Percentiles rank a stretch among this genome's conserved stretches.
Conservation (phyloP, 2,329 filamentous ascomycete genomes). For the Uncinocarpus reesii region DNA sequence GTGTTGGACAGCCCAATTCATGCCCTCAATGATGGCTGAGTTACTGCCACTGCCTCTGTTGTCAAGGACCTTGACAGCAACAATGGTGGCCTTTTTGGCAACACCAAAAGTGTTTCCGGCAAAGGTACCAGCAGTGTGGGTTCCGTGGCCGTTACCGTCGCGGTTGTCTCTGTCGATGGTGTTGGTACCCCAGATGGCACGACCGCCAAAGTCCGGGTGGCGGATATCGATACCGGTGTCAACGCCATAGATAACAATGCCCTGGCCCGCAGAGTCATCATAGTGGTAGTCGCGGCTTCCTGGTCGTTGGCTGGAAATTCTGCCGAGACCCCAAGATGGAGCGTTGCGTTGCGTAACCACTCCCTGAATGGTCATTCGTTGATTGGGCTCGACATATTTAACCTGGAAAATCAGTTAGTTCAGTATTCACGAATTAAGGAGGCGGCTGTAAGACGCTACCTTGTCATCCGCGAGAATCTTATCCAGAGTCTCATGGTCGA, state of each 20-base stretch:
- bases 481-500: slow-evolving; percentile 14
- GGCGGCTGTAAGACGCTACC: background rate
- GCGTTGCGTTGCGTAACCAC: slow-evolving; percentile 18
- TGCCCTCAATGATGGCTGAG: slow-evolving; percentile 41
- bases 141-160: slow-evolving; percentile 31
- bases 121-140: slow-evolving; percentile 33
- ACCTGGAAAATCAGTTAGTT: slow-evolving; percentile 13
- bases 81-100: slow-evolving; percentile 30
- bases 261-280: slow-evolving; percentile 28
- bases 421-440: background rate
- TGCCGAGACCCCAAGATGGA: slow-evolving; percentile 30
- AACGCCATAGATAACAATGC: slow-evolving; percentile 30
- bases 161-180: slow-evolving; percentile 19
- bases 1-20: slow-evolving; percentile 33
- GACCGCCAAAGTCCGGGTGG: slow-evolving; percentile 30
- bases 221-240: slow-evolving; percentile 32
- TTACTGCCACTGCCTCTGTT: slow-evolving; percentile 38
- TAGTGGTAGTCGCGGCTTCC: slow-evolving; percentile 27
- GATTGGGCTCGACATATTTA: slow-evolving; percentile 16
- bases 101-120: slow-evolving; percentile 30
- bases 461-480: slow-evolving; percentile 12
- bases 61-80: slow-evolving; percentile 43
- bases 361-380: slow-evolving; percentile 7
- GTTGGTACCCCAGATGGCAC: slow-evolving; percentile 30
- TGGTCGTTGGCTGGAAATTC: slow-evolving; percentile 25